Evolutionary conservation across 768 basidiomycete genomes (phyloP), one percentile per base, ranked within the genome.

Genomic region (Astraeus odoratus): DNA sequence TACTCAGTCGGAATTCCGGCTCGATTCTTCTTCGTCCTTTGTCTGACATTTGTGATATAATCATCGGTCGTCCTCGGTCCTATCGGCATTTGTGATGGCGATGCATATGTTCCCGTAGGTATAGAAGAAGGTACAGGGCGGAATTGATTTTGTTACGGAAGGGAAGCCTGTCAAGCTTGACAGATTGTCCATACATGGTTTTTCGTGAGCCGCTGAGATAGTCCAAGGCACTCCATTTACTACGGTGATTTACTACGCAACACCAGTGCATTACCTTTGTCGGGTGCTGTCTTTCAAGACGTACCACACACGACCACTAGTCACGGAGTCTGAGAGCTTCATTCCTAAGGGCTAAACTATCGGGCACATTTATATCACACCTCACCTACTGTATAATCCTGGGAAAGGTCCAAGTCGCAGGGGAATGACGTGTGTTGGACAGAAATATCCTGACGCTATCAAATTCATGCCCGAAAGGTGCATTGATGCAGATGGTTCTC

Each of bases 181-280:
- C 33, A 7, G 61, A 62, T 18, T 49, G 58, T 8, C 16, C 44
- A 4, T 49, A 46, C n/a, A 49, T 60, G 51, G n/a, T 52, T 2
- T 63, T 58, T 31, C 43, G 58, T 20, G 61, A 60, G 10, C 57
- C 60, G 16, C 45, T 63, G 26, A 40, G 58, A 47, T 61, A 59
- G 55, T 47, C 39, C 61, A 53, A 38, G 47, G 53, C n/a, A 44
- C 46, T 0, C 60, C 61, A 3, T 52, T 63, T 12, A 55, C 55
- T 61, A 34, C 15, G 31, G 37, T 39, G 18, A 2, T 23, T 39
- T 39, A n/a, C n/a, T n/a, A n/a, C n/a, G n/a, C n/a, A n/a, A 3
- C 4, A 23, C n/a, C 12, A n/a, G 22, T 24, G 23, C 13, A 8
- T 23, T 24, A 3, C 13, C 16, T 39, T 23, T 10, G 4, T 24